These are phyloP conservation scores for Vitis cinerea DNA, from an alignment of 164 flowering plant species.

Conservation along the genomic window DNA sequence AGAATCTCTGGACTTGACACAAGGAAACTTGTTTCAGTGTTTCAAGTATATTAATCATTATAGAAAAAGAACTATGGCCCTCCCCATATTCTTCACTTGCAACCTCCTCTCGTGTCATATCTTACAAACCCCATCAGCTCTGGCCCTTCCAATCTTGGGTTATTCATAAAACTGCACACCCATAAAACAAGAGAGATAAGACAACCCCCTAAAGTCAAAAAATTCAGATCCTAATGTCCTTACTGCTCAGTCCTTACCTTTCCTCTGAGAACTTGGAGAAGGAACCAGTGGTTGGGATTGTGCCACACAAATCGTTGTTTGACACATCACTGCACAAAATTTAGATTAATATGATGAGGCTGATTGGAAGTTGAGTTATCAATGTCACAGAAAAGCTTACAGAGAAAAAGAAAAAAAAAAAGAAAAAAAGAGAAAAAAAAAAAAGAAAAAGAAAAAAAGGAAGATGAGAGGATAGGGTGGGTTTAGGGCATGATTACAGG, in stretches of 20 bases:
- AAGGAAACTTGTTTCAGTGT: not conserved
- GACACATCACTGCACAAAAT: conserved; percentile 60
- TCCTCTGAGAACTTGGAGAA: conserved; percentile 64
- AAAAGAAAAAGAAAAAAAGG: conserved; percentile 1
- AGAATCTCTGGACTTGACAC: not conserved
- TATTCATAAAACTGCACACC: conserved; percentile 66
- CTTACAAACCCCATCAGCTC: conserved; percentile 82
- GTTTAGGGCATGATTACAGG: conserved; percentile 32
- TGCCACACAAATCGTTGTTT: conserved; percentile 68
- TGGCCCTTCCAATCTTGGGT: conserved; percentile 76
- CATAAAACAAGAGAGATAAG: conserved; percentile 1
- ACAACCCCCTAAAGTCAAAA: not conserved
- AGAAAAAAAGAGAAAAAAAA: not conserved
- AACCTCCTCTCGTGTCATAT: conserved; percentile 52
- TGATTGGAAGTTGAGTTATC: too few species aligned
- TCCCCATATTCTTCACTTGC: conserved; percentile 25
- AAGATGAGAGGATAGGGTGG: not conserved
- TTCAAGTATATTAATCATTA: too few species aligned
- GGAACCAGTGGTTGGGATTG: conserved; percentile 65
- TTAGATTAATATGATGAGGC: not conserved
- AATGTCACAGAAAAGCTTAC: too few species aligned
- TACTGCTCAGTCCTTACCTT: conserved; percentile 36
- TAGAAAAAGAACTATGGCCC: not conserved
- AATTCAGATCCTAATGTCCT: too few species aligned
- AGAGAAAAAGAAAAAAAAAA: too few species aligned